phyloP scores from a whole-genome alignment of 2,329 filamentous ascomycete genomes.

The Cladosporium sp. region DNA sequence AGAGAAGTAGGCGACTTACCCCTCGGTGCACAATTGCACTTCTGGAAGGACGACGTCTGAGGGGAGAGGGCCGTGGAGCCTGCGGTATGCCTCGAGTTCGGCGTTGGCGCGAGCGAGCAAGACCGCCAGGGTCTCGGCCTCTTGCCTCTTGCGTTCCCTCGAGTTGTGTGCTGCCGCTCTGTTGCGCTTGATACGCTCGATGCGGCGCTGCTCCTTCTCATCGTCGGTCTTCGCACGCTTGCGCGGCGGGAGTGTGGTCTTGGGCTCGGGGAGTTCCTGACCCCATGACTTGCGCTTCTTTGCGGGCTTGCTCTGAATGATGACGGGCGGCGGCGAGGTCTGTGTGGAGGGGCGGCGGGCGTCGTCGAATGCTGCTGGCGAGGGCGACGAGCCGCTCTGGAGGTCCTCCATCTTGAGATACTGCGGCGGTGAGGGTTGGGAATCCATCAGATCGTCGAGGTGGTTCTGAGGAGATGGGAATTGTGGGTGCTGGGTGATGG shows the following conservation, averaged over 20 bases:
- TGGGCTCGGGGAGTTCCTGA: slow-evolving; percentile 91
- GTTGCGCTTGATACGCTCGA: slow-evolving; percentile 95
- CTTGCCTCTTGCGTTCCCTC: slow-evolving; percentile 82
- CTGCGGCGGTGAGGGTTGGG: slow-evolving; percentile 5
- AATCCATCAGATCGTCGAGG: slow-evolving; percentile 5
- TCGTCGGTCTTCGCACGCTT: slow-evolving; percentile 99
- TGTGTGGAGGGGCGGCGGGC: slow-evolving; percentile 10
- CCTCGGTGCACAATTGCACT: slow-evolving; percentile 26
- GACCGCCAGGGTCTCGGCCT: slow-evolving; percentile 77
- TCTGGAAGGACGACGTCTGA: slow-evolving; percentile 29
- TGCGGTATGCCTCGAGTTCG: slow-evolving; percentile 29
- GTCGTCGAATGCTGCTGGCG: slow-evolving; percentile 13
- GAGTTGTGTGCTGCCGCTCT: slow-evolving; percentile 95
- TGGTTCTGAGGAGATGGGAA: slow-evolving; percentile 5
- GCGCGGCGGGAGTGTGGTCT: slow-evolving; percentile 89
- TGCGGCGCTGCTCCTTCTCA: slow-evolving; percentile 96
- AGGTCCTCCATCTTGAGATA: slow-evolving; percentile 26
- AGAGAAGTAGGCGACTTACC: slow-evolving; percentile 13
- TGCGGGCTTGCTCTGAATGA: slow-evolving; percentile 29
- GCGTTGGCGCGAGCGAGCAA: slow-evolving; percentile 29
- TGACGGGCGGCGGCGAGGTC: slow-evolving; percentile 25
- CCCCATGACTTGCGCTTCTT: slow-evolving; percentile 84
- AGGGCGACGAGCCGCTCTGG: slow-evolving; percentile 19
- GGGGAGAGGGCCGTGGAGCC: slow-evolving; percentile 29
- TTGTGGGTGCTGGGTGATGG: background rate